Evolutionary conservation across 2,329 filamentous ascomycete species (phyloP).

Genomic region (Monosporascus sp.): DNA sequence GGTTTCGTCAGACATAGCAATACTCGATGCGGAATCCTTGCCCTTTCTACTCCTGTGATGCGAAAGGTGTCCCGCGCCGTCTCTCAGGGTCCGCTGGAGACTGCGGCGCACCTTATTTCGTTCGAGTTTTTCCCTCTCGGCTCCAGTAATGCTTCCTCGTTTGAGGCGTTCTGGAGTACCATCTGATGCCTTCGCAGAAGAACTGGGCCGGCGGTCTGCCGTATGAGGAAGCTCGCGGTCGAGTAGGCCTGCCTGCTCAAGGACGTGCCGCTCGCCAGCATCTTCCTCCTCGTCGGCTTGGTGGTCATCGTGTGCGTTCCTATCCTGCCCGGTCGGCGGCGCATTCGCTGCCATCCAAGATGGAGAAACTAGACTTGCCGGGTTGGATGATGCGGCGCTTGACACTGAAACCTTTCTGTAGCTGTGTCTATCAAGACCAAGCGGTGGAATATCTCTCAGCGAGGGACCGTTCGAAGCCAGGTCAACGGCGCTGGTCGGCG

Average conservation of each 20-base stretch:
- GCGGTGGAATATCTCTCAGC: conserved; percentile 36
- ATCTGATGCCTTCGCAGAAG: conserved; percentile 35
- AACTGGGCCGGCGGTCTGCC: conserved; percentile 36
- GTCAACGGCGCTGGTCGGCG: conserved; percentile 35
- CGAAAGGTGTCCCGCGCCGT: conserved; percentile 62
- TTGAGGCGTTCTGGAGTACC: conserved; percentile 34
- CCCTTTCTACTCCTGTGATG: conserved; percentile 71
- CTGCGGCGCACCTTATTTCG: conserved; percentile 73
- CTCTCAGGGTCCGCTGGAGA: conserved; percentile 82
- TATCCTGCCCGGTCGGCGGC: conserved; percentile 26
- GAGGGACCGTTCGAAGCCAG: conserved; percentile 35
- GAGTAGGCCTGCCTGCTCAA: conserved; percentile 63
- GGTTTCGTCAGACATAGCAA: conserved; percentile 44
- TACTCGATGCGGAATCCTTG: conserved; percentile 64
- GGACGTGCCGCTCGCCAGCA: conserved; percentile 61
- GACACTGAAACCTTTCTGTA: conserved; percentile 39
- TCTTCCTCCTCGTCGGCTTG: conserved; percentile 45
- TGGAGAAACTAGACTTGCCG: conserved; percentile 27
- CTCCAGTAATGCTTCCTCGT: conserved; percentile 29
- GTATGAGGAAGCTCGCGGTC: conserved; percentile 38
- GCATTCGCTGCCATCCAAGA: conserved; percentile 23
- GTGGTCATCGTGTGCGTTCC: conserved; percentile 24
- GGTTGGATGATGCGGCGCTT: conserved; percentile 33
- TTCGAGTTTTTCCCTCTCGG: conserved; percentile 44
- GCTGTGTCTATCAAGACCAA: conserved; percentile 29